phyloP scores from a whole-genome alignment of 768 basidiomycete species.

The Tulasnella sp. region DNA sequence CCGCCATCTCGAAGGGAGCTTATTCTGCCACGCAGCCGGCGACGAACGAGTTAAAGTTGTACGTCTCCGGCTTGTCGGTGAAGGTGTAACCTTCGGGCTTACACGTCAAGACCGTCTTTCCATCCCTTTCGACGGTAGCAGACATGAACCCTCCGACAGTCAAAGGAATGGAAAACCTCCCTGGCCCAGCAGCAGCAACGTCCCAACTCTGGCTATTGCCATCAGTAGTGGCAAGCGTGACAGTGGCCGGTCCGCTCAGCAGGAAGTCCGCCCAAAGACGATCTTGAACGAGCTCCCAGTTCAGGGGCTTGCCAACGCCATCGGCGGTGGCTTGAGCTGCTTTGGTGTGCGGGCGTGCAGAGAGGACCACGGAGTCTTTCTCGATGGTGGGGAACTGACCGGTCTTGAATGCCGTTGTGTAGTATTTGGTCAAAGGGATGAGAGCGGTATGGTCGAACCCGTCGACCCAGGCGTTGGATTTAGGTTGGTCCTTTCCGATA shows the following conservation, averaged over 20 bases:
- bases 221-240: slow-evolving; percentile 30
- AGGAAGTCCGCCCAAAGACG: slow-evolving; percentile 35
- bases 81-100: slow-evolving; percentile 32
- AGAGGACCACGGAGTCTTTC: slow-evolving; percentile 34
- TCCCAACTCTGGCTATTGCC: slow-evolving; percentile 34
- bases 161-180: slow-evolving; percentile 14
- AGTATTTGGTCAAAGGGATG: slow-evolving; percentile 33
- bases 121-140: slow-evolving; percentile 33
- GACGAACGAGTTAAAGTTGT: slow-evolving; percentile 32
- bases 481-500: slow-evolving; percentile 35
- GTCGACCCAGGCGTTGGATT: slow-evolving; percentile 34
- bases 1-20: background rate
- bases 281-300: slow-evolving; percentile 30
- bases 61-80: slow-evolving; percentile 30
- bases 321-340: slow-evolving; percentile 32
- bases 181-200: slow-evolving; percentile 28
- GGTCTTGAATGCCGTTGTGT: slow-evolving; percentile 35
- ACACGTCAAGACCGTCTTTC: slow-evolving; percentile 31
- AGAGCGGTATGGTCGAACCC: slow-evolving; percentile 32
- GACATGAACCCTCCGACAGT: slow-evolving; percentile 21
- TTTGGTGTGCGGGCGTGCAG: slow-evolving; percentile 35
- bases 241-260: slow-evolving; percentile 29
- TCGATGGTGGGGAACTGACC: slow-evolving; percentile 35
- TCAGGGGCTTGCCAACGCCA: slow-evolving; percentile 29
- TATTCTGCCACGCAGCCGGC: slow-evolving; percentile 13